Evolutionary conservation across 2,329 filamentous ascomycete species (phyloP).

Genomic region (Nakataea oryzae): DNA sequence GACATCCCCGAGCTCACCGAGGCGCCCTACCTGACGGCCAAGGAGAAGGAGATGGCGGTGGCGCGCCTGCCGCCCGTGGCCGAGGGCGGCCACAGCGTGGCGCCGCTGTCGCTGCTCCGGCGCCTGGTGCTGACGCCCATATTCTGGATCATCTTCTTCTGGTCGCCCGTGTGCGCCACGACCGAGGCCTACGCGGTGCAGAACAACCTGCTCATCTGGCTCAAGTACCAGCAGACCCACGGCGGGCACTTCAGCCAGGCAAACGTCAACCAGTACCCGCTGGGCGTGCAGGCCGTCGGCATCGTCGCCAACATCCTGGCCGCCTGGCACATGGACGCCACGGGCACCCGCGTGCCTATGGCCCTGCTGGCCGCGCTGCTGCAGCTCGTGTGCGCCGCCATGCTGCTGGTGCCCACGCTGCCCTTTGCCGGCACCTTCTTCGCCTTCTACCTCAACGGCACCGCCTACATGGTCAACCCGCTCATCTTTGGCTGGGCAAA

Average conservation of each 20-base stretch:
- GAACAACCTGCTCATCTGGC: conserved; percentile 45
- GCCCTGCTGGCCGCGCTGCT: conserved; percentile 19
- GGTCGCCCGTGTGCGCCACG: conserved; percentile 55
- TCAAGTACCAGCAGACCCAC: conserved; percentile 39
- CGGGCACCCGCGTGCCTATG: conserved; percentile 21
- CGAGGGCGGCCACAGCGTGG: conserved; percentile 25
- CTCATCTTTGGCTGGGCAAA: conserved; percentile 71
- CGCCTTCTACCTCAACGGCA: conserved; percentile 49
- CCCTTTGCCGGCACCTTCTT: conserved; percentile 60
- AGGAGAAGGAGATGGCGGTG: conserved; percentile 23
- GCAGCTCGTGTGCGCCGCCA: conserved; percentile 20
- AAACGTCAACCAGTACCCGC: conserved; percentile 46
- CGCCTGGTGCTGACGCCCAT: conserved; percentile 46
- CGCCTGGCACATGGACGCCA: conserved; percentile 53
- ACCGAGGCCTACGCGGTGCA: conserved; percentile 63
- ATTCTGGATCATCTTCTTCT: conserved; percentile 56
- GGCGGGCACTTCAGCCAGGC: conserved; percentile 28
- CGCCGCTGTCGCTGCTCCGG: conserved; percentile 36
- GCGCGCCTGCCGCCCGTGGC: conserved; percentile 21
- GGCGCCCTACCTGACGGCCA: conserved; percentile 33
- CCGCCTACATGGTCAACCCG: conserved; percentile 56
- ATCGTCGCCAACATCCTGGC: conserved; percentile 56
- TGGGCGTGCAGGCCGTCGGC: conserved; percentile 44
- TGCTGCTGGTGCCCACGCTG: conserved; percentile 47
- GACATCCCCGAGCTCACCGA: conserved; percentile 38